A percentile compares a stretch with the other conserved stretches of the same genome.
Evolutionary conservation across 23 red algal species (phyloP).

Genomic region (Cyanidioschyzon merolae): DNA sequence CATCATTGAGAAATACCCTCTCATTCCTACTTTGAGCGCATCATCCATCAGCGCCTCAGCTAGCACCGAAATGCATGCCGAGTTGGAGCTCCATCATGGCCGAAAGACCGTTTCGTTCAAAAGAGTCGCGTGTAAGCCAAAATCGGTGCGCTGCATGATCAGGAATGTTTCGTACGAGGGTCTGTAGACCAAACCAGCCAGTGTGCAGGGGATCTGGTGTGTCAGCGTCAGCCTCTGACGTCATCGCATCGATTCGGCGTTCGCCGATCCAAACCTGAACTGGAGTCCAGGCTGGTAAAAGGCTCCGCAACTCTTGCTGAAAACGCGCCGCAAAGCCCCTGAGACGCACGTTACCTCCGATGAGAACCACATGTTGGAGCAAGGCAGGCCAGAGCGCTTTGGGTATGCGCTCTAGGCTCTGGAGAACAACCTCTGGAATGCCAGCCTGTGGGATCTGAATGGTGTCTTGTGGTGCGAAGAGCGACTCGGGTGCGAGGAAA

Average conservation of each 20-base stretch:
- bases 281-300: slow-evolving; percentile 27
- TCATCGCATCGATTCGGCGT: neutral
- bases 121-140: neutral
- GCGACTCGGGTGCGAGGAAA: slow-evolving; percentile 49
- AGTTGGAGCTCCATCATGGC: too few species aligned
- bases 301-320: slow-evolving; percentile 37
- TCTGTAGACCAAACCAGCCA: neutral
- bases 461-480: slow-evolving; percentile 46
- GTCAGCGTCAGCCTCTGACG: neutral
- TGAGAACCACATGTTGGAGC: slow-evolving; percentile 54
- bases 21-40: too few species aligned
- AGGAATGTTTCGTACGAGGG: too few species aligned
- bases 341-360: slow-evolving; percentile 48
- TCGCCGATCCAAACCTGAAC: slow-evolving; percentile 23
- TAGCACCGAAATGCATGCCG: too few species aligned
- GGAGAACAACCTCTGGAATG: slow-evolving; percentile 38
- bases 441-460: slow-evolving; percentile 44
- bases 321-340: slow-evolving; percentile 43
- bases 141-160: neutral
- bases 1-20: too few species aligned
- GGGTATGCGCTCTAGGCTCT: slow-evolving; percentile 38
- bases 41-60: too few species aligned
- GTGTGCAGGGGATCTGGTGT: neutral
- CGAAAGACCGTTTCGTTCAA: neutral
- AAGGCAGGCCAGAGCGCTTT: slow-evolving; percentile 21